Evolutionary conservation across 2,329 filamentous ascomycete species (phyloP), one percentile per base, ranked within the genome.

Genomic region (Penicillium polonicum): DNA sequence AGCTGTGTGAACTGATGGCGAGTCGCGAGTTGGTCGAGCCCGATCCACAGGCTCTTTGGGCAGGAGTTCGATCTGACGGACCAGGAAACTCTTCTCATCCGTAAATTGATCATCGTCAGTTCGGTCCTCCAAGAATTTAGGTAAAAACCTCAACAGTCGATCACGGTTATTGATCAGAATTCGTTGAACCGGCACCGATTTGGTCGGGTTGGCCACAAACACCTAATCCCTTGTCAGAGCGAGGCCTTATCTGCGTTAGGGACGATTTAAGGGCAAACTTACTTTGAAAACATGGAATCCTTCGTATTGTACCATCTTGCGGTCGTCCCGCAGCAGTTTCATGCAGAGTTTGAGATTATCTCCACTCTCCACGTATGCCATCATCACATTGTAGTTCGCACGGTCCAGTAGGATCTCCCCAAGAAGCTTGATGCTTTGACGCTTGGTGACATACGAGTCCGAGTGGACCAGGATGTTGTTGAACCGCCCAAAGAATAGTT

Each of bases 291-390:
- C 93, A 73, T 99, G 94, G 74, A 99, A 99, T 8, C 92, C 94
- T 75, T 99, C 94, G 74, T 99, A 99, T 76, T 97, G 94, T 61
- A 99, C 94, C 92, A 99, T 99, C 76, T 96, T 94, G 66, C 93
- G 86, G 75, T 97, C 93, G 74, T 97, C 94, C 65, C 92, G 88
- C 60, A 99, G 80, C 59, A 99, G 82, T 75, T 96, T 97, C 94
- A 99, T 99, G 79, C 92, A 94, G 63, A 97, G 89, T 79, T 99
- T 99, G 67, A 99, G 84, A 72, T 99, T 92, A 72, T 97, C 93
- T 59, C 92, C 92, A 48, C 89, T 88, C 74, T 96, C 92, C 58
- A 99, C 94, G 72, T 97, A 99, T 61, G 89, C 87, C 57, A 93
- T 97, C 94, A 99, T 99, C 71, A 97, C 91, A 71, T 88, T 91